Evolutionary conservation across 768 basidiomycete species (phyloP).

Genomic region (Suillus ampliporus): DNA sequence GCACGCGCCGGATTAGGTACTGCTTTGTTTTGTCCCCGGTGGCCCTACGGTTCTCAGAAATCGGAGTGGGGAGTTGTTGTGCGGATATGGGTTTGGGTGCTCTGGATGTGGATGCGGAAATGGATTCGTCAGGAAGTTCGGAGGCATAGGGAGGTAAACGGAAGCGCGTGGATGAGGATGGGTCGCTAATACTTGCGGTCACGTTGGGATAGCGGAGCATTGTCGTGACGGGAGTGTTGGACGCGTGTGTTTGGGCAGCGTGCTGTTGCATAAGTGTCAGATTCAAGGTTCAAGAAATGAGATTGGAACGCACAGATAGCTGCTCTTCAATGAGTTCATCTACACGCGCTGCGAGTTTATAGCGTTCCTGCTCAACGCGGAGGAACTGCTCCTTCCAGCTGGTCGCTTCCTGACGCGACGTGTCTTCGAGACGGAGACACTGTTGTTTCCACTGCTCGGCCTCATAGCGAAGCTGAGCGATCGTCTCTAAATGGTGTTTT

Average conservation of each 20-base stretch:
- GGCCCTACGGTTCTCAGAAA: slow-evolving; percentile 33
- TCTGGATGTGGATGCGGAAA: slow-evolving; percentile 36
- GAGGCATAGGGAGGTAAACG: slow-evolving; percentile 26
- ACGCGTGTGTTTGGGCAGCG: slow-evolving; percentile 20
- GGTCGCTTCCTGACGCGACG: slow-evolving; percentile 53
- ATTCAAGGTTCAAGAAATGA: background rate
- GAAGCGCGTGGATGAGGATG: slow-evolving; percentile 36
- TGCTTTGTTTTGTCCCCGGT: slow-evolving; percentile 24
- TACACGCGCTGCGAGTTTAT: slow-evolving; percentile 57
- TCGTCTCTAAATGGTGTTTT: slow-evolving; percentile 62
- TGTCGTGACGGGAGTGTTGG: slow-evolving; percentile 40
- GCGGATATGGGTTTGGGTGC: slow-evolving; percentile 29
- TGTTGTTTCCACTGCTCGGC: slow-evolving; percentile 77
- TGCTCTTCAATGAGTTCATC: slow-evolving; percentile 64
- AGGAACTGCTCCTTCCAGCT: slow-evolving; percentile 85
- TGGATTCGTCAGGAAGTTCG: slow-evolving; percentile 31
- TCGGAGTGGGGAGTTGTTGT: slow-evolving; percentile 35
- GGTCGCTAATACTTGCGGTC: slow-evolving; percentile 17
- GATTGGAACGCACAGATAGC: slow-evolving; percentile 44
- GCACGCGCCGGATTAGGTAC: slow-evolving; percentile 63
- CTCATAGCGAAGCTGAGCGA: slow-evolving; percentile 67
- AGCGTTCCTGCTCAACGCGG: slow-evolving; percentile 73
- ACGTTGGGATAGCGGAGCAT: slow-evolving; percentile 28
- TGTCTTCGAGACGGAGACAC: slow-evolving; percentile 51
- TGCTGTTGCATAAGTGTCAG: slow-evolving; percentile 11